Percentiles rank a stretch among this genome's conserved stretches.
phyloP scores from a whole-genome alignment of 73 alveolate species.

The Symbiodinium natans region DNA sequence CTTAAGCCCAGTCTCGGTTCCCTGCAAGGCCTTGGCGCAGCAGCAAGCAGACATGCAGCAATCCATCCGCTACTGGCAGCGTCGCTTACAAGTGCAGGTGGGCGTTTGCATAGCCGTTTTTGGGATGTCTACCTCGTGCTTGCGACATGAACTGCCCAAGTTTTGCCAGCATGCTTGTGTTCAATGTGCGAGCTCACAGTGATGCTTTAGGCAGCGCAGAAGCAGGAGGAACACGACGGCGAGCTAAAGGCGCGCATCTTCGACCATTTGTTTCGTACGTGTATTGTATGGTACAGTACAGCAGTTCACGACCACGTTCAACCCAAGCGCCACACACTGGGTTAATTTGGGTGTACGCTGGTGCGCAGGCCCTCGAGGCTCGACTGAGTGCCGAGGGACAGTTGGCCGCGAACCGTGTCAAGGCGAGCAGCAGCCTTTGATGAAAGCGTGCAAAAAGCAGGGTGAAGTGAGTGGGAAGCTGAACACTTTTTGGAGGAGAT shows the following conservation, averaged over 20 bases:
- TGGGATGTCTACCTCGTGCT: too few relatives aligned
- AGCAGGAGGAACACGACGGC: slow-evolving; percentile 44
- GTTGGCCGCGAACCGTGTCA: not conserved
- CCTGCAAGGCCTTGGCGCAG: slow-evolving; percentile 80
- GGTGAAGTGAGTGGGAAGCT: not conserved
- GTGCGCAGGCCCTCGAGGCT: slow-evolving; percentile 5
- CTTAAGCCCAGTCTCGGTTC: too few relatives aligned
- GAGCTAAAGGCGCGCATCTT: slow-evolving; percentile 9
- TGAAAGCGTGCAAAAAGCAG: too few relatives aligned
- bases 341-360: too few relatives aligned
- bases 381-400: slow-evolving; percentile 1
- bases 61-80: slow-evolving; percentile 77
- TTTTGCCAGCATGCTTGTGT: too few relatives aligned
- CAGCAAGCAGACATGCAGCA: slow-evolving; percentile 87
- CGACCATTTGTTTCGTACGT: too few relatives aligned
- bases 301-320: too few relatives aligned
- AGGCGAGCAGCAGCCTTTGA: too few relatives aligned
- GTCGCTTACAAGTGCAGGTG: slow-evolving; percentile 39
- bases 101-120: not conserved
- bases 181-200: too few relatives aligned
- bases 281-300: too few relatives aligned
- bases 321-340: too few relatives aligned
- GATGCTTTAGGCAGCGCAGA: slow-evolving; percentile 46
- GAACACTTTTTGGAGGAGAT: not conserved
- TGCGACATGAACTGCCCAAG: too few relatives aligned